Evolutionary conservation across 805 yeast genomes (phyloP), one percentile per base, ranked within the genome.

Genomic region (Metschnikowia continentalis): DNA sequence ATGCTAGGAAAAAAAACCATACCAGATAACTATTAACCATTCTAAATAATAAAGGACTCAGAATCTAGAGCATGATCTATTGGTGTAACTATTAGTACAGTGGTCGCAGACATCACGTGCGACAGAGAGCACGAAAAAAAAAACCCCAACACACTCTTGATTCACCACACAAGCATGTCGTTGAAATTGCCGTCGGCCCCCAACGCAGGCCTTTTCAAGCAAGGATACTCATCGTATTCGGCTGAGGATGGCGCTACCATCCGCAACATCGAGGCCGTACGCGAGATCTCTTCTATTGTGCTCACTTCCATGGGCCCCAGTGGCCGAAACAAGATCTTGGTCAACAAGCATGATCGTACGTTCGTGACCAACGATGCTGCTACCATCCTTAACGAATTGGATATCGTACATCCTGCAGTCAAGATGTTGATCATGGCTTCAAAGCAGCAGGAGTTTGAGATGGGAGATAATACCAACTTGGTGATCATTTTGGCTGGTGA

Each of bases 331-430:
- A 94, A 94, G 79, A 90, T 94, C 68, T 86, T 94, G 61, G 96
- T 94, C 50, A 92, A 92, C 71, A 81, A 88, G 61, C 71, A 88
- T 58, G 90, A 90, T 53, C 90, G 86, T 65, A 86, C 89, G 22
- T 89, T 90, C 67, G 82, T 94, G 55, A 94, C 98, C 40, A 89
- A 89, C 60, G 99, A 94, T 68, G 97, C 98, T n/a, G 97, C 97
- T 36, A 94, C 99, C 6, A 94, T 94, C 85, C 77, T 94, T 53
- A 82, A 86, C 58, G 98, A 94, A 69, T 75, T 92, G 50, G 97
- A 92, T 55, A 90, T 92, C 58, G 90, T 94, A 43, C 98, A 92
- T 67, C 99, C 99, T 5, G 98, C 97, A 2, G 99, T 94, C 10
- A 94, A 92, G 70, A 82, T 94, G 43, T 79, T 94, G 55, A 94